phyloP scores from a whole-genome alignment of 2,329 filamentous ascomycete genomes.

The Verticillium alfalfae region DNA sequence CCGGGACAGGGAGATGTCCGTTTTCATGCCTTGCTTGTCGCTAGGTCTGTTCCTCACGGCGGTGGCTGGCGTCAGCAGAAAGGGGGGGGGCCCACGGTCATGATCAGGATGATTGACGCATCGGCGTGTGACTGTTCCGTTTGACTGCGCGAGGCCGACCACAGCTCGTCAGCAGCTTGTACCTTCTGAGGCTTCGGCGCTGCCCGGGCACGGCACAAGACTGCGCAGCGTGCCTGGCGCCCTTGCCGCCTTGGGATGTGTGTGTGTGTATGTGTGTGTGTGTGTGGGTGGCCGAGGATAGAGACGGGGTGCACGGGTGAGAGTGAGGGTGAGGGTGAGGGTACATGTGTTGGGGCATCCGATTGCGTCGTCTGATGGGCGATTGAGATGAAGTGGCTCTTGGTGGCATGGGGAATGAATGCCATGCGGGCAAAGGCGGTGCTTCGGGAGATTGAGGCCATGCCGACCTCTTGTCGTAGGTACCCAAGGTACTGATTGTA shows the following conservation, averaged over 20 bases:
- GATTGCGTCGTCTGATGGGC: background rate
- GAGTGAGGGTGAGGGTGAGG: too few species aligned
- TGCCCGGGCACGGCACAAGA: background rate
- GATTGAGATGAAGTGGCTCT: background rate
- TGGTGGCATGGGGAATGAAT: background rate
- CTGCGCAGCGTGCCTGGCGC: slow-evolving; percentile 1
- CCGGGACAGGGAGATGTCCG: background rate
- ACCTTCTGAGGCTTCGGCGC: background rate
- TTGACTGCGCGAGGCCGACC: background rate
- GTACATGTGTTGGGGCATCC: background rate
- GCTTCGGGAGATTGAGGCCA: background rate
- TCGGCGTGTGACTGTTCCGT: background rate
- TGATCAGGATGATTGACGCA: background rate
- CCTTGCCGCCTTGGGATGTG: background rate
- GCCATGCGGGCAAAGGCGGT: background rate
- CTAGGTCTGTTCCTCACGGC: background rate
- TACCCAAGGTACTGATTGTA: background rate
- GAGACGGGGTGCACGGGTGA: too few species aligned
- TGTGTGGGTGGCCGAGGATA: background rate
- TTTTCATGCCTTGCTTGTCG: background rate
- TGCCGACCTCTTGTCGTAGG: background rate
- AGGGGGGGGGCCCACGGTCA: background rate
- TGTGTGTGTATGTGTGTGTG: background rate
- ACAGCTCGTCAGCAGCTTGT: background rate
- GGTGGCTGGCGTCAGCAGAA: background rate